Base-by-base conservation (phyloP, 2,329 filamentous ascomycete species). In the Hirsutella rhossiliensis region DNA sequence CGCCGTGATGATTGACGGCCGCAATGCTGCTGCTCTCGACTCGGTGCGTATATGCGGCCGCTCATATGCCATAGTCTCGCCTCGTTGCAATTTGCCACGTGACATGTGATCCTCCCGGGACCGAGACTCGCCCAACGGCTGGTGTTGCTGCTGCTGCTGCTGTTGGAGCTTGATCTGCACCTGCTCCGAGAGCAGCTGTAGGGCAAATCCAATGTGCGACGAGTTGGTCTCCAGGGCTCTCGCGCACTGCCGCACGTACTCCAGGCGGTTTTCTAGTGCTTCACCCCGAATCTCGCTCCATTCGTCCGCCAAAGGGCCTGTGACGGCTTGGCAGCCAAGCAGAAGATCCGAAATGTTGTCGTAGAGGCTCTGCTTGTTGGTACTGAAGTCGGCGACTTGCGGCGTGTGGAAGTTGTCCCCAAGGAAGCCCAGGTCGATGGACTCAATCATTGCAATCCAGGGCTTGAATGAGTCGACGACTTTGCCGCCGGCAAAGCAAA, bases 221-320 rank as follows among this genome's bases (percentile, higher is more conserved):
- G 89, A 84, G 54, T 86, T 89, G 18, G 82, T 85, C 60, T 97
- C 88, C 17, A 98, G 70, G 40, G 90, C 84, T 53, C 84, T 78
- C 11, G 82, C 80, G 48, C 87, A 84, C 46, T 79, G 73, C 43
- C 84, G 78, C 46, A 96, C 87, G 49, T 85, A 82, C 50, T 84
- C 84, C 23, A 97, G 65, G 19, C 92, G 80, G 52, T 87, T 87
- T 57, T 96, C 90, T 28, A 98, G 70, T 8, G 89, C 85, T 59
- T 94, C 87, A 2, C 88, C 87, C 38, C 88, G 80, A n/a, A 89
- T 72, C 59, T 95, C 88, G 4, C 89, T 80, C 92, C 92, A 98
- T 64, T 98, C 92, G 59, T 98, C 92, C 9, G 84, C 86, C 38
- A 98, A 65, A 6, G 92, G 92, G 9, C 87, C 87, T 6, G 88